These are phyloP conservation scores for Coemansia sp. DNA, from an alignment of 192 early-diverging fungal genomes.

Conservation along the genomic window DNA sequence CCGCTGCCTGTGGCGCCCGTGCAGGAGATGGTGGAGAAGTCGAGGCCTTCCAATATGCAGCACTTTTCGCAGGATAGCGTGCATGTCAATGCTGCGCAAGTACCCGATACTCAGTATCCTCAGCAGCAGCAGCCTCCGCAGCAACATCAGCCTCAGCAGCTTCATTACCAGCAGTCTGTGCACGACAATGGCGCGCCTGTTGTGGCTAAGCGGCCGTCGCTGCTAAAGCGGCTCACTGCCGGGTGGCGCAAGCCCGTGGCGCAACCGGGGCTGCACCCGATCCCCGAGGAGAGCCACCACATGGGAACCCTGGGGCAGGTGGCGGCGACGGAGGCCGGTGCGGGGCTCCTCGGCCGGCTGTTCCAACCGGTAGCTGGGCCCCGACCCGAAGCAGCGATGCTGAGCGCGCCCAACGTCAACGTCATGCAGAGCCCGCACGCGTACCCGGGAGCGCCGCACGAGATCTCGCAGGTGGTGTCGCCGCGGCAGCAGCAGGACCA, in stretches of 20 bases:
- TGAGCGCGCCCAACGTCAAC: slow-evolving; percentile 9
- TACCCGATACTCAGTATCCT: not conserved
- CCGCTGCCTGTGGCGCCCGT: not conserved
- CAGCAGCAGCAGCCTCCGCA: not conserved
- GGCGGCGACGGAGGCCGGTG: slow-evolving; percentile 11
- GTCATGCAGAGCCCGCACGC: slow-evolving; percentile 27
- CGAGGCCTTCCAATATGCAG: slow-evolving; percentile 7
- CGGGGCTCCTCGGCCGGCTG: slow-evolving; percentile 18
- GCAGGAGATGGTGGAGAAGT: slow-evolving; percentile 33
- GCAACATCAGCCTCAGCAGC: not conserved
- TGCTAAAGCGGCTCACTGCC: slow-evolving; percentile 44
- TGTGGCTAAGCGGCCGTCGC: slow-evolving; percentile 30
- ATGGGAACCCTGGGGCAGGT: slow-evolving; percentile 1
- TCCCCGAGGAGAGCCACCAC: slow-evolving; percentile 17
- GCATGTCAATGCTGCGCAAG: slow-evolving; percentile 19
- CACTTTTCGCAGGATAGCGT: slow-evolving; percentile 6
- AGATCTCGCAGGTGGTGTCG: slow-evolving; percentile 2
- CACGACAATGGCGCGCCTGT: not conserved
- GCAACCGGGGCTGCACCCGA: slow-evolving; percentile 15
- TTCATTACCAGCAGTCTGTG: not conserved
- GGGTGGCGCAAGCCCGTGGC: slow-evolving; percentile 45
- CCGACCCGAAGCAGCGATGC: not conserved
- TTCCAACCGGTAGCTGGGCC: slow-evolving; percentile 16
- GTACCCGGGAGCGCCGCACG: slow-evolving; percentile 5
- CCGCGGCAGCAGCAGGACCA: slow-evolving; percentile 14